Percentiles rank a stretch among this genome's conserved stretches.
Evolutionary conservation across 2,329 filamentous ascomycete species (phyloP).

Genomic region (Magnaporthales sp.): DNA sequence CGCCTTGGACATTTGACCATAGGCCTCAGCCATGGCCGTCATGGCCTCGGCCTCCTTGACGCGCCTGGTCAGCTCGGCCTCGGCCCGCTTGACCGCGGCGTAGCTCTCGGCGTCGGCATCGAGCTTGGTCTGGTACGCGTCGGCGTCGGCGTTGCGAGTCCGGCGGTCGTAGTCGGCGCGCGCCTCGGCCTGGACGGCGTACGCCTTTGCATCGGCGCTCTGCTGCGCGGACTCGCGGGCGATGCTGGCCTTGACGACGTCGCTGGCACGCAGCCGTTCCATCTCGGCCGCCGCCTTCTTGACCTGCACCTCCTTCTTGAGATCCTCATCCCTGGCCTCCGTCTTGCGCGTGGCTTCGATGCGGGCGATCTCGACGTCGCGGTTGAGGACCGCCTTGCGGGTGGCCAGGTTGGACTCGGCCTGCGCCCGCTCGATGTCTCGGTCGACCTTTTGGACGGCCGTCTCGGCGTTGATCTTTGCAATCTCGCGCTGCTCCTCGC

Average conservation of each 20-base stretch:
- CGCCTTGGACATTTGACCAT: conserved; percentile 59
- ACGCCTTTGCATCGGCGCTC: conserved; percentile 56
- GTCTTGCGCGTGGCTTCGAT: conserved; percentile 66
- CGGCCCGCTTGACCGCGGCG: conserved; percentile 36
- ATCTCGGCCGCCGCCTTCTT: conserved; percentile 73
- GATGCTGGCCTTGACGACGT: conserved; percentile 71
- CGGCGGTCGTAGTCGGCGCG: conserved; percentile 39
- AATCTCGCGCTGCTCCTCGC: conserved; percentile 75
- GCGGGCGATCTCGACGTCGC: conserved; percentile 66
- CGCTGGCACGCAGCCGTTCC: conserved; percentile 67
- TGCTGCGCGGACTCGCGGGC: conserved; percentile 59
- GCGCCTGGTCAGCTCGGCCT: conserved; percentile 42
- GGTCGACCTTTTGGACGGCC: conserved; percentile 74
- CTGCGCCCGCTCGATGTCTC: conserved; percentile 70
- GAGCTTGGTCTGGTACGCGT: conserved; percentile 35
- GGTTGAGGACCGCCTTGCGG: conserved; percentile 61
- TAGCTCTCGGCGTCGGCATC: conserved; percentile 32
- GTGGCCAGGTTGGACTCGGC: conserved; percentile 71
- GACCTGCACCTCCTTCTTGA: conserved; percentile 69
- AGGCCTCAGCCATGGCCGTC: conserved; percentile 71
- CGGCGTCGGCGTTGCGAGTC: conserved; percentile 38
- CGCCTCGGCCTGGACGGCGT: conserved; percentile 50
- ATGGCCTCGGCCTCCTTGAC: conserved; percentile 73
- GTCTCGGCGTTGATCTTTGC: conserved; percentile 84
- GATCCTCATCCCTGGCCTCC: conserved; percentile 69